Evolutionary conservation across 805 yeast genomes (phyloP), one percentile per base, ranked within the genome.

Genomic region (Candida hungchunana): DNA sequence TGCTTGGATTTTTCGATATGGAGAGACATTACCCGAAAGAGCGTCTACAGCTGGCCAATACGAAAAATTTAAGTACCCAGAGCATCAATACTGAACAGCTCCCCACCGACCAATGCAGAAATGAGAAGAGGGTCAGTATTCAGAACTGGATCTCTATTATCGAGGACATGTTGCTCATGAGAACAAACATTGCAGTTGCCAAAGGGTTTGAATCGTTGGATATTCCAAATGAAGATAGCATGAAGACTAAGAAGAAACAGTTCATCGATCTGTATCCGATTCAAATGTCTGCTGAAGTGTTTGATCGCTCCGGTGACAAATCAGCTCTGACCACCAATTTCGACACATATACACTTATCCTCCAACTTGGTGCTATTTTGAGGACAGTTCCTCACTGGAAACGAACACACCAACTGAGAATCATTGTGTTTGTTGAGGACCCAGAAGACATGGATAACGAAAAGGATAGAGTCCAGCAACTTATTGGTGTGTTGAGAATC

Each of bases 361-460:
- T 94, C 40, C 99, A 93, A 54, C 66, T 93, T 38, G 98, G 97
- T 4, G 95, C 96, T 2, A 90, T 93, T 47, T 64, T 93, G 39
- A 77, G 84, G 9, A 89, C 98, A 0, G 98, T 93, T 4, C 94
- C 95, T 1, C 83, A 81, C 29, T 93, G 99, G 99, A 79, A 84
- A 45, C 68, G 68, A 31, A 78, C 82, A 0, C 93, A 87, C 53
- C 63, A 59, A 6, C 56, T 93, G 25, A 67, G 98, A 40, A 87
- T 93, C 9, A 79, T 93, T 34, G 94, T 84, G 0, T 90, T 93
- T 67, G 97, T 93, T 20, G 98, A 93, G 60, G 69, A 69, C 38
- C 67, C 65, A 29, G 63, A 63, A 0, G 97, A 89, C 46, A 74
- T 86, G 18, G 69, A 62, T 2, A 87, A 82, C 32, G 99, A 93